Base-by-base conservation (phyloP, 257 asterid genomes). In the Agastache rugosa region DNA sequence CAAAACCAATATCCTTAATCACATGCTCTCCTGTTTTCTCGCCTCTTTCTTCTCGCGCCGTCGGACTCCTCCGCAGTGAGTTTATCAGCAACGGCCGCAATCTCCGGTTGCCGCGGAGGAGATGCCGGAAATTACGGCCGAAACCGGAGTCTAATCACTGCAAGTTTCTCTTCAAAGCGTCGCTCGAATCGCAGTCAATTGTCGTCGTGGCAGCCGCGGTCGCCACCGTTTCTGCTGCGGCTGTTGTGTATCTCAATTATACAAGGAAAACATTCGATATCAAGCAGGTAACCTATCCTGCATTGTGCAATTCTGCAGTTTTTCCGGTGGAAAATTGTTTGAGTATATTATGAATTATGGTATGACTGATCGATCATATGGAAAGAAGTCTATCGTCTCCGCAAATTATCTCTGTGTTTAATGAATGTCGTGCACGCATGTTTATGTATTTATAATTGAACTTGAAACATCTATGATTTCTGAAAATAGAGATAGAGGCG, bases 181-280 rank as follows among this genome's bases (percentile, higher is more conserved):
- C 96, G 75, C 84, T 91, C 2, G 93, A 88, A 34, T 87, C 94
- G 73, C 97, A 89, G 63, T 74, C 87, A 16, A 64, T 76, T 62
- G 29, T 78, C 27, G 84, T 77, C 14, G 69, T 83, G 35, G 84
- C 82, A 15, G 92, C 91, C 11, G 85, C 90, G 3, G 82, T 82
- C 25, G 83, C 87, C 61, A 78, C 91, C 6, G 86, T 87, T 61
- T 87, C 97, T 56, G 96, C 92, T 39, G 78, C 89, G 39, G 76
- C 86, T 3, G 70, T 83, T 15, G 86, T 88, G 42, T 82, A 79
- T 75, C 27, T 83, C 11, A 78, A 77, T 56, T 75, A 82, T 71
- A 72, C 82, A 1, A 78, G 70, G 69, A 68, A 77, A 19, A 83
- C 80, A 25, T 14, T 70, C 14, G 65, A 81, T 71, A 1, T 81